Conservation (phyloP, 176 grass and related monocot species). For the Melocanna baccifera region DNA sequence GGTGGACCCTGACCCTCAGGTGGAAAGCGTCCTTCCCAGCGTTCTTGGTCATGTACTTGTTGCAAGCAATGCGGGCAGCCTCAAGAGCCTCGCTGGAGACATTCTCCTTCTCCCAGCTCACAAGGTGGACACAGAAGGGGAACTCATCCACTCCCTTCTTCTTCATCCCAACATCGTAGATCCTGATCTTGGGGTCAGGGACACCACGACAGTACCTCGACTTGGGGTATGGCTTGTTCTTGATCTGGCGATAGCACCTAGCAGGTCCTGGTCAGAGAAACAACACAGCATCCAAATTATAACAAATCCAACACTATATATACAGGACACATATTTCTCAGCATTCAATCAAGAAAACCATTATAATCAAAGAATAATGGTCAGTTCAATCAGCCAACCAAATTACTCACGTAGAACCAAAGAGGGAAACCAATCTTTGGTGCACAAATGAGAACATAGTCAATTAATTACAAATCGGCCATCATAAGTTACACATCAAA, state of each 20-base stretch:
- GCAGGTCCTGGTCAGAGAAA: constrained; percentile 20
- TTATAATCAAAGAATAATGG: neutral
- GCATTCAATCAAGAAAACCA: neutral
- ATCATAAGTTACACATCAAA: neutral
- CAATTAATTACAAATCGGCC: neutral
- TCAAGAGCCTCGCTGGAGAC: constrained; percentile 43
- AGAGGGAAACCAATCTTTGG: neutral
- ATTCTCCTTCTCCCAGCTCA: constrained; percentile 42
- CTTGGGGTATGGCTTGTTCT: constrained; percentile 47
- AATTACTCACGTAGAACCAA: neutral
- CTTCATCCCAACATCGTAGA: constrained; percentile 44
- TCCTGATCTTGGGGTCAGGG: constrained; percentile 48
- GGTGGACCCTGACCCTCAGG: too few species aligned
- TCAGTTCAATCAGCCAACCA: neutral
- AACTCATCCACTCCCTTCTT: constrained; percentile 48
- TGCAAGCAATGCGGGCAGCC: constrained; percentile 51
- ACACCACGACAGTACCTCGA: constrained; percentile 46
- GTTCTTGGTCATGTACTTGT: constrained; percentile 53
- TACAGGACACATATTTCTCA: neutral
- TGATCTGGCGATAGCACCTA: constrained; percentile 45
- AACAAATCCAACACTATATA: neutral
- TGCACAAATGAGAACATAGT: neutral
- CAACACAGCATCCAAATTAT: neutral
- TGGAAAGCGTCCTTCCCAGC: neutral
- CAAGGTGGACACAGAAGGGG: constrained; percentile 32